Evolutionary conservation across 1,284 basidiomycete genomes (phyloP), one percentile per base, ranked within the genome.

Genomic region (Cerioporus squamosus): DNA sequence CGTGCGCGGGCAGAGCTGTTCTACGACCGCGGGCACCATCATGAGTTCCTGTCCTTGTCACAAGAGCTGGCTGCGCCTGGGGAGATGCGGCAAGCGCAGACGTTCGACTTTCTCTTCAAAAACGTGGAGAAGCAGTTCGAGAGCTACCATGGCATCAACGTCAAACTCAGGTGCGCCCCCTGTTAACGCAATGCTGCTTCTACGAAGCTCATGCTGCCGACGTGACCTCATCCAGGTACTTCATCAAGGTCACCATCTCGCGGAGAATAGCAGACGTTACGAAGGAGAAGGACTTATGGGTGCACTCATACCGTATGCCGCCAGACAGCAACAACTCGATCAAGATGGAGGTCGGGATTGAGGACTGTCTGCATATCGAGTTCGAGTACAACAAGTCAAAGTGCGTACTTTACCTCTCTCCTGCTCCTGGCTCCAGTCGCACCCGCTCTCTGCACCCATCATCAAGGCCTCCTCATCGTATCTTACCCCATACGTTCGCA

Each of bases 381-480:
- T 98, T 99, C 69, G 97, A 99, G 77, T 98, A 99, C 79, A 98
- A 99, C 82, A 99, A 98, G 75, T 97, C 95, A 58, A 98, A 98
- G 95, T 93, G 63, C 62, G 90, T 79, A 39, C 26, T 29, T 29
- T 9, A 5, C 26, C 26, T 29, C 26, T 9, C 26, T 29, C 9
- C 6, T 6, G 26, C 26, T 29, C 9, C 26, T 9, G 26, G 6
- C 9, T 29, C 9, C 26, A 5, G 26, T 29, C 26, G n/a, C n/a
- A n/a, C n/a, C n/a, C n/a, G n/a, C n/a, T n/a, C n/a, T n/a, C n/a
- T n/a, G n/a, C n/a, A n/a, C n/a, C n/a, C n/a, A n/a, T n/a, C n/a
- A n/a, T n/a, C n/a, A n/a, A n/a, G n/a, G n/a, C n/a, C n/a, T n/a
- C n/a, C n/a, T n/a, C n/a, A n/a, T n/a, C n/a, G n/a, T n/a, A n/a